Evolutionary conservation across 768 basidiomycete genomes (phyloP).

Genomic region (Phlebiopsis flavidoalba): DNA sequence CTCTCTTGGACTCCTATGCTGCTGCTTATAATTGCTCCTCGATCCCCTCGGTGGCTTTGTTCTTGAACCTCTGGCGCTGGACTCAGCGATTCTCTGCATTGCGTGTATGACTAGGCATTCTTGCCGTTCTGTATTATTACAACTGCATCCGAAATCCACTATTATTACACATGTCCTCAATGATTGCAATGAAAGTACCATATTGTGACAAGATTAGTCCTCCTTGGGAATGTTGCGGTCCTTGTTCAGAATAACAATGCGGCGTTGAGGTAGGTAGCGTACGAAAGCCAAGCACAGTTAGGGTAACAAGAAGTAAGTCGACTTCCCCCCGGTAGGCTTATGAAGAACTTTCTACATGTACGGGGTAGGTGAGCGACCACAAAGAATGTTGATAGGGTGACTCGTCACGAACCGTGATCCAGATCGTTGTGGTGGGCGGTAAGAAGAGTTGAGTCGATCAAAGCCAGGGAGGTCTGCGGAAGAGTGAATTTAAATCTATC

Average conservation of each 20-base stretch:
- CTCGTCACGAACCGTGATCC: conserved; percentile 47
- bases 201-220: conserved; percentile 3
- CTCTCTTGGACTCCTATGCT: background rate
- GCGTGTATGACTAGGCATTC: background rate
- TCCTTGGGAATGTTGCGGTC: conserved; percentile 9
- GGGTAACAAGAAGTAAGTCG: conserved; percentile 56
- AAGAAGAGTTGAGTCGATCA: conserved; percentile 49
- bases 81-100: background rate
- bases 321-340: conserved; percentile 36
- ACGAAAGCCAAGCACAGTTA: conserved; percentile 65
- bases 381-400: background rate
- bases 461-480: conserved; percentile 44
- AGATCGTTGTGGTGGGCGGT: conserved; percentile 49
- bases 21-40: background rate
- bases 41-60: background rate
- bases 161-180: background rate
- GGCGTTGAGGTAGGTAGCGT: conserved; percentile 66
- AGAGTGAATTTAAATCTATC: too few relatives aligned
- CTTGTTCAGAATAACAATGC: conserved; percentile 53
- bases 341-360: conserved; percentile 41
- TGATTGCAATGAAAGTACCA: background rate
- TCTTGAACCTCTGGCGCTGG: background rate
- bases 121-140: background rate
- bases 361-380: background rate
- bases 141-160: background rate